A percentile compares a stretch with the other conserved stretches of the same genome.
Conservation (phyloP, 768 basidiomycete genomes). For the Asterophora lycoperdoides region DNA sequence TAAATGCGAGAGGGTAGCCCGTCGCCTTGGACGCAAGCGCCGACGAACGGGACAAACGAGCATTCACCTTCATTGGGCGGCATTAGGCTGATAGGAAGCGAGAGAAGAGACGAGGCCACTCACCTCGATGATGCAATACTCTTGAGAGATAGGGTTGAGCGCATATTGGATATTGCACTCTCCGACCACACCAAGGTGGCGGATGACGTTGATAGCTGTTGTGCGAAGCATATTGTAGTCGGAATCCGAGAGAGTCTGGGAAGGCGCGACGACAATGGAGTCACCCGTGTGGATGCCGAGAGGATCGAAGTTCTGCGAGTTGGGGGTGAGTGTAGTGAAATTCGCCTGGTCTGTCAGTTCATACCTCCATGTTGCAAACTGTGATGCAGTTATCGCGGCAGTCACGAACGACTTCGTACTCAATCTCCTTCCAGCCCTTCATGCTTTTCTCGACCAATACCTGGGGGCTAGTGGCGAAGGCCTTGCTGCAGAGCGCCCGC, state of each 20-base stretch:
- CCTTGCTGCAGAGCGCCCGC: slow-evolving; percentile 83
- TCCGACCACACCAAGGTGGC: slow-evolving; percentile 96
- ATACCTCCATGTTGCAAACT: slow-evolving; percentile 99
- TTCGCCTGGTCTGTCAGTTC: slow-evolving; percentile 19
- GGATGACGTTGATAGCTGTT: slow-evolving; percentile 96
- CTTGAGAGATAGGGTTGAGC: slow-evolving; percentile 88
- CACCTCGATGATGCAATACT: slow-evolving; percentile 98
- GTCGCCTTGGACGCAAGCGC: slow-evolving; percentile 98
- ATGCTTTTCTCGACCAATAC: slow-evolving; percentile 99
- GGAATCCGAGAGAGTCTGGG: slow-evolving; percentile 97
- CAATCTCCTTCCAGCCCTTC: slow-evolving; percentile 99
- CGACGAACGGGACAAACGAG: slow-evolving; percentile 96
- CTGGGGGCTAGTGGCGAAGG: slow-evolving; percentile 96
- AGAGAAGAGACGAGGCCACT: slow-evolving; percentile 1
- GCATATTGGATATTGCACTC: slow-evolving; percentile 99
- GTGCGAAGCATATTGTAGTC: slow-evolving; percentile 99
- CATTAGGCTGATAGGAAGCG: not conserved
- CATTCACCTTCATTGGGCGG: slow-evolving; percentile 57
- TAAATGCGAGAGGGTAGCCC: slow-evolving; percentile 96
- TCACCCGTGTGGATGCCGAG: slow-evolving; percentile 98
- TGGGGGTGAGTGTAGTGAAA: not conserved
- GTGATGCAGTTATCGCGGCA: slow-evolving; percentile 98
- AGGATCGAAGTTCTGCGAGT: slow-evolving; percentile 90
- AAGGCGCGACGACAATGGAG: slow-evolving; percentile 96
- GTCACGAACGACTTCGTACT: slow-evolving; percentile 98